Evolutionary conservation across 2,329 filamentous ascomycete genomes (phyloP), one percentile per base, ranked within the genome.

Genomic region (Verticillium zaregamsianum): DNA sequence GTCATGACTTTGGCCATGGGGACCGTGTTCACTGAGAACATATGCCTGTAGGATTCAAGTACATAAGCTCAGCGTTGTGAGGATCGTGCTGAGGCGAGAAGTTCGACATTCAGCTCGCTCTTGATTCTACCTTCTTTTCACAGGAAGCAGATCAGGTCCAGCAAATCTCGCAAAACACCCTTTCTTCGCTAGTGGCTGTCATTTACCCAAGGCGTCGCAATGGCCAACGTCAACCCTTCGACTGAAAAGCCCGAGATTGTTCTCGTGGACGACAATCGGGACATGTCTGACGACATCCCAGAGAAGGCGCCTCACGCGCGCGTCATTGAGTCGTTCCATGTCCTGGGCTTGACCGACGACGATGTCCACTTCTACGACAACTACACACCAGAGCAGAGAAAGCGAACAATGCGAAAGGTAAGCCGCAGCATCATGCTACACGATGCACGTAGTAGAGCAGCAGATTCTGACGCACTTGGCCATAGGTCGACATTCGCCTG

Each of bases 301-400:
- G 69, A 70, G 54, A 68, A 70, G 56, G 65, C 55, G 5, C 57
- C 63, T 6, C 63, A 56, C 12, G 66, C 70, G 35, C 64, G 65
- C 15, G 64, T 64, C 3, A 69, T 73, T 35, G 72, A 70, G 54
- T 67, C 66, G 59, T 66, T 73, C 40, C 71, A 69, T 8, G 70
- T 73, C 33, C 35, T 73, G 32, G 71, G 72, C 15, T 61, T 74
- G 17, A 68, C 55, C 33, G 65, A 68, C 15, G 68, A 70, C 2
- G 71, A 72, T 63, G 67, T 65, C 2, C 66, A 69, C 17, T 73
- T 72, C 55, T 73, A 72, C 62, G 66, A 62, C 20, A 68, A 61
- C 59, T 65, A 64, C 35, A 61, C 69, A 1, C 60, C 63, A 14
- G 66, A 66, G 55, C 61, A 69, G 63, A 57, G 71, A 11, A 69